Conservation (phyloP, 148 eudicot genomes). For the Cornus kousa region DNA sequence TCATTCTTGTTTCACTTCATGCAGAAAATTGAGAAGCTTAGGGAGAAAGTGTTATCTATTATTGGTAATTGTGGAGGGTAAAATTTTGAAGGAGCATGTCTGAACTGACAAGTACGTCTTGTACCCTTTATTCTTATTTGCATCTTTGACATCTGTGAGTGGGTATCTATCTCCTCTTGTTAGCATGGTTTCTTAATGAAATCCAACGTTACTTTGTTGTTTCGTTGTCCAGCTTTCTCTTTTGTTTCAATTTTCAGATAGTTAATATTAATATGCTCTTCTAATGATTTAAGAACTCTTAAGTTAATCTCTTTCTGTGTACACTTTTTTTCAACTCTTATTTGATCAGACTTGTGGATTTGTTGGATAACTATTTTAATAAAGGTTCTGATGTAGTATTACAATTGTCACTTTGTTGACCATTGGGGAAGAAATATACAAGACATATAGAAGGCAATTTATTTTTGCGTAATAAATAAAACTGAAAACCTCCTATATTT, state of each 20-base stretch:
- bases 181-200: too few species aligned
- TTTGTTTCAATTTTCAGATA: background rate
- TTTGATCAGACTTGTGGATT: background rate
- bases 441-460: slow-evolving; percentile 3
- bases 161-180: background rate
- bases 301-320: background rate
- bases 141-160: background rate
- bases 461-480: background rate
- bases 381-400: background rate
- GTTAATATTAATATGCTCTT: background rate
- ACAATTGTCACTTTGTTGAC: background rate
- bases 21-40: slow-evolving; percentile 65
- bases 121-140: background rate
- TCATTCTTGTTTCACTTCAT: background rate
- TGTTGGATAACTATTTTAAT: background rate
- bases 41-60: slow-evolving; percentile 52
- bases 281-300: background rate
- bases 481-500: background rate
- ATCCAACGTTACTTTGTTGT: background rate
- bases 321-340: background rate
- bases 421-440: background rate
- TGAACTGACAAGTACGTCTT: slow-evolving; percentile 24
- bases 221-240: background rate
- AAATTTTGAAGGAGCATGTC: slow-evolving; percentile 12
- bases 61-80: slow-evolving; percentile 34